A percentile compares a stretch with the other conserved stretches of the same genome.
These are phyloP conservation scores for Conidiobolus incongruus DNA, from an alignment of 371 early-diverging fungal species.

Conservation along the genomic window DNA sequence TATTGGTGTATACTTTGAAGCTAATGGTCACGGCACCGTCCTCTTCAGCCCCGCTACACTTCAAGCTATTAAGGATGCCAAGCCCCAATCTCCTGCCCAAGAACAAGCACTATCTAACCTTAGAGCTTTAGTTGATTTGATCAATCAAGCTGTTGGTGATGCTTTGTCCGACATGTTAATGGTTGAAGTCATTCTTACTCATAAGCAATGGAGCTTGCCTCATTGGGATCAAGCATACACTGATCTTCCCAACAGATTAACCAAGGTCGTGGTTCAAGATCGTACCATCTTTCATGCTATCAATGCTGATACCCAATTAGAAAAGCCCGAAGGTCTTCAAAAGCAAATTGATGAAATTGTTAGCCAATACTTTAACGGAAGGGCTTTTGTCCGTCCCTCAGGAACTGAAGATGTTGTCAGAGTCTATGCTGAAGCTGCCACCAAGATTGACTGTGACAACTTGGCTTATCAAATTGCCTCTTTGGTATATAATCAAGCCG, in stretches of 20 bases:
- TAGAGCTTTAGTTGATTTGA: conserved; percentile 63
- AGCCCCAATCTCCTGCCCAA: conserved; percentile 32
- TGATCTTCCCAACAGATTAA: conserved; percentile 80
- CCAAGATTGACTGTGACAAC: conserved; percentile 57
- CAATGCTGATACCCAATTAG: conserved; percentile 84
- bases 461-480: conserved; percentile 56
- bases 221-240: conserved; percentile 88
- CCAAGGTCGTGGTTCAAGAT: conserved; percentile 85
- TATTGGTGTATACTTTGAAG: conserved; percentile 99
- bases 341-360: conserved; percentile 62
- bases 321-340: conserved; percentile 78
- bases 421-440: conserved; percentile 95
- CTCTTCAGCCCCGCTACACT: conserved; percentile 74
- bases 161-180: conserved; percentile 94
- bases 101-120: conserved; percentile 52
- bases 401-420: conserved; percentile 99
- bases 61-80: conserved; percentile 31
- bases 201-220: conserved; percentile 49
- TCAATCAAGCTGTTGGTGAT: conserved; percentile 98
- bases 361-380: conserved; percentile 54
- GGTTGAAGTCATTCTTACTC: conserved; percentile 79
- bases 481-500: conserved; percentile 74
- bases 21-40: conserved; percentile 99
- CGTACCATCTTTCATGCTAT: conserved; percentile 79
- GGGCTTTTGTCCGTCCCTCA: conserved; percentile 95